Conservation (phyloP, 2,329 filamentous ascomycete genomes). For the Nigrospora osmanthi region DNA sequence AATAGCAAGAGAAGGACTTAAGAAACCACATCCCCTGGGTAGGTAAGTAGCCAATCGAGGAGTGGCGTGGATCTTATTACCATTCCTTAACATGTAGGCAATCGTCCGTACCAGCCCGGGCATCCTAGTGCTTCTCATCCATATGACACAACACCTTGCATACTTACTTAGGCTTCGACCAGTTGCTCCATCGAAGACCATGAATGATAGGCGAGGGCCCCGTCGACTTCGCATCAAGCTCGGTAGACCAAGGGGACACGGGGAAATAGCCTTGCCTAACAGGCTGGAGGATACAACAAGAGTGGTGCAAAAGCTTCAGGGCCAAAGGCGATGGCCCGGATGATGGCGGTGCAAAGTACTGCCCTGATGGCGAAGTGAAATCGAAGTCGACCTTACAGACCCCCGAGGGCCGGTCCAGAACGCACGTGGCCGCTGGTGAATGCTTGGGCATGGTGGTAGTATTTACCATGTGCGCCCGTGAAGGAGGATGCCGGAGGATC, state of each 20-base stretch:
- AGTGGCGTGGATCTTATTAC: too few species aligned
- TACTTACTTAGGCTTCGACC: conserved; percentile 24
- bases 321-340: too few species aligned
- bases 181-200: conserved; percentile 24
- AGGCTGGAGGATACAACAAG: conserved; percentile 22
- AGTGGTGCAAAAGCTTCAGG: too few species aligned
- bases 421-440: background rate
- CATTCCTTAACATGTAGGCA: too few species aligned
- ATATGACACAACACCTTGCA: conserved; percentile 23
- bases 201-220: conserved; percentile 22
- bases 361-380: conserved; percentile 14
- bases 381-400: conserved; percentile 3
- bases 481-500: too few species aligned
- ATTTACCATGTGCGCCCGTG: too few species aligned
- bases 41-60: too few species aligned
- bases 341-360: conserved; percentile 25
- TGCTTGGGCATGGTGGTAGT: too few species aligned
- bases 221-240: conserved; percentile 22
- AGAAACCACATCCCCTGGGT: too few species aligned
- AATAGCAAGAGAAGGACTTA: too few species aligned
- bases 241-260: conserved; percentile 21
- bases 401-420: background rate
- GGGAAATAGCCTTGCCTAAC: conserved; percentile 23
- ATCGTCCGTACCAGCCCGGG: conserved; percentile 13
- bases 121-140: conserved; percentile 29